Conservation (phyloP, 805 yeast species). For the Candida insectorum region DNA sequence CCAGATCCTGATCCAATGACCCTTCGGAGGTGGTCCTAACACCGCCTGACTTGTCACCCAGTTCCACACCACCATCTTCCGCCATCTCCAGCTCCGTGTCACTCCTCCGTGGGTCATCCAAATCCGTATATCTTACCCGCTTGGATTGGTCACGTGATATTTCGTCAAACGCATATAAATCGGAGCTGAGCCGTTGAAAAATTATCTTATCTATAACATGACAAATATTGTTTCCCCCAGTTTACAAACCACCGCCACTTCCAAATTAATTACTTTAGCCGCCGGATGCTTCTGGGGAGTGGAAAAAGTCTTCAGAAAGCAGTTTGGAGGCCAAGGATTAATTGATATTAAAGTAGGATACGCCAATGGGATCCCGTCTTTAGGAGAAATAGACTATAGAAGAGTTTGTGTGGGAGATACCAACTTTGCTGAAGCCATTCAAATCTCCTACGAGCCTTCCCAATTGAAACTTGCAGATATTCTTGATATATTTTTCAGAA, state of each 20-base stretch:
- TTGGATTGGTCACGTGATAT: neutral
- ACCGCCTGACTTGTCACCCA: too few species aligned
- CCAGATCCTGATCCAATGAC: too few species aligned
- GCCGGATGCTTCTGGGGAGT: conserved; percentile 87
- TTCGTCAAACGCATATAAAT: neutral
- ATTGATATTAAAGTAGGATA: conserved; percentile 84
- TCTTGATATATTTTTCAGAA: conserved; percentile 79
- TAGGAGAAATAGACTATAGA: conserved; percentile 45
- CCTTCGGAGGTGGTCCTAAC: too few species aligned
- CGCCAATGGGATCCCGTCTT: conserved; percentile 74
- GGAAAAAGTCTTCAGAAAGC: conserved; percentile 75
- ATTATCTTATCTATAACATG: neutral
- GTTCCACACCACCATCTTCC: too few species aligned
- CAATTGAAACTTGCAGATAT: conserved; percentile 57
- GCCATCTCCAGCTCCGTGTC: too few species aligned
- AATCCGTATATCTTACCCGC: too few species aligned
- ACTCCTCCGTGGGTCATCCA: too few species aligned
- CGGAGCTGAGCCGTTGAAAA: neutral
- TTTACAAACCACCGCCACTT: conserved; percentile 28
- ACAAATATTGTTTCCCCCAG: conserved; percentile 29
- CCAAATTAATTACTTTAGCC: conserved; percentile 41
- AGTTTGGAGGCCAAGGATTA: conserved; percentile 61
- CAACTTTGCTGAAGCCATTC: conserved; percentile 75
- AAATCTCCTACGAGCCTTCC: conserved; percentile 76
- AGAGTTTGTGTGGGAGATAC: conserved; percentile 78